These are phyloP conservation scores for Smallanthus sonchifolius DNA, from an alignment of 129 eudicot species.

Conservation along the genomic window DNA sequence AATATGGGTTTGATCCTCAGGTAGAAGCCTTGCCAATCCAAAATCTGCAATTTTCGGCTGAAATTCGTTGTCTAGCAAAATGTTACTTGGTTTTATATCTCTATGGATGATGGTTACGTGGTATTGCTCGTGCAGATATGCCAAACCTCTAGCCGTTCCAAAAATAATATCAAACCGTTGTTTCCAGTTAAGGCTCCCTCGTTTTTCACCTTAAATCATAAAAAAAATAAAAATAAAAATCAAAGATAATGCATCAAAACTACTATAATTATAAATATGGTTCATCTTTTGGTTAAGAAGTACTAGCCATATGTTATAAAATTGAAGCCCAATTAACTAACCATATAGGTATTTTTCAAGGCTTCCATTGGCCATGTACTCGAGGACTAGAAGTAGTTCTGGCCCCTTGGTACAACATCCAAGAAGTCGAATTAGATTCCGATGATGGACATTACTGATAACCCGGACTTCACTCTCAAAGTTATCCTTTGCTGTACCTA, in stretches of 20 bases:
- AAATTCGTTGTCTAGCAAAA: conserved; percentile 56
- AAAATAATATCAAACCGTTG: conserved; percentile 57
- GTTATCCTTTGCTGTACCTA: conserved; percentile 54
- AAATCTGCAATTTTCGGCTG: conserved; percentile 81
- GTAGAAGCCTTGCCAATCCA: conserved; percentile 75
- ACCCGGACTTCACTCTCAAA: conserved; percentile 73
- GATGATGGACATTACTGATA: conserved; percentile 75
- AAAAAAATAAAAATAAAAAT: neutral
- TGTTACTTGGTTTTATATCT: conserved; percentile 77
- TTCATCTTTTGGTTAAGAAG: neutral
- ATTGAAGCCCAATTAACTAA: conserved; percentile 9
- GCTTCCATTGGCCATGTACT: conserved; percentile 82
- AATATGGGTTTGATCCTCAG: conserved; percentile 64
- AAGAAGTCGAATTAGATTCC: conserved; percentile 70
- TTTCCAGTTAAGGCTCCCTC: conserved; percentile 57
- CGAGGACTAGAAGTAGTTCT: conserved; percentile 63
- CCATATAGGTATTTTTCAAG: conserved; percentile 72
- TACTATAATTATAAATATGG: neutral
- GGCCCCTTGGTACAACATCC: conserved; percentile 67
- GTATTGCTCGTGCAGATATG: conserved; percentile 69
- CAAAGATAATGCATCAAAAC: neutral
- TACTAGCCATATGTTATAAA: neutral
- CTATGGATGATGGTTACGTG: conserved; percentile 76
- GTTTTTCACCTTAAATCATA: conserved; percentile 50
- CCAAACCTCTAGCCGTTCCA: conserved; percentile 72